Base-by-base conservation (phyloP, 2,329 filamentous ascomycete species). In the Decorospora gaudefroyi region DNA sequence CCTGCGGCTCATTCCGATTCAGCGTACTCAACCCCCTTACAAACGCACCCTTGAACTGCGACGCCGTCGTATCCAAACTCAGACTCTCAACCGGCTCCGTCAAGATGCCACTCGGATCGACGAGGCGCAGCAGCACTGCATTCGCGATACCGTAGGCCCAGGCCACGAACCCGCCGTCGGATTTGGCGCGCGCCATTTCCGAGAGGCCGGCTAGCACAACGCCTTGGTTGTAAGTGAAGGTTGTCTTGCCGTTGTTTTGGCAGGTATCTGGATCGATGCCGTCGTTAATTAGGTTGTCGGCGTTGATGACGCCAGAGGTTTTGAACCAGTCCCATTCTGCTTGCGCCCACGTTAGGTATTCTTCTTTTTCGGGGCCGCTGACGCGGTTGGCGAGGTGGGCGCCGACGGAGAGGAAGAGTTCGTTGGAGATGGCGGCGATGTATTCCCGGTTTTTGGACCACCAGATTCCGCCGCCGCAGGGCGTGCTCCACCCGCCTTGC, bases 171-270 rank as follows among this genome's bases (percentile, higher is more conserved):
- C 42, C 47, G 11, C 57, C 45, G 32, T 70, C 61, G 8, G 65
- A 56, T 1, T 74, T 79, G 2, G 77, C 76, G 11, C 61, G 63
- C 33, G 70, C 70, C 10, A 83, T 72, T 58, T 82, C 79, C n/a
- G 74, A 72, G 1, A 82, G 73, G 0, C 70, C 80, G 8, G 78
- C 77, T 16, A 83, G 74, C 35, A 83, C 71, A 38, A 81, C 78
- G 39, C 80, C 80, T 55, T 83, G 80, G 67, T 83, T 83, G 67
- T 83, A 83, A 0, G 74, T 75, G 72, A 74, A 82, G 0, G 75
- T 76, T 19, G 73, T 73, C 8, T 73, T 67, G 9, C 71, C 69
- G 57, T 82, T 78, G 67, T 81, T 82, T 49, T 72, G 71, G 67
- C 79, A 82, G 2, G 67, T 62, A 3, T 66, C 67, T 3, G 55